Percentiles rank a stretch among this genome's conserved stretches.
Conservation (phyloP, 2,329 filamentous ascomycete genomes). For the Fusarium brevicatenulatum region DNA sequence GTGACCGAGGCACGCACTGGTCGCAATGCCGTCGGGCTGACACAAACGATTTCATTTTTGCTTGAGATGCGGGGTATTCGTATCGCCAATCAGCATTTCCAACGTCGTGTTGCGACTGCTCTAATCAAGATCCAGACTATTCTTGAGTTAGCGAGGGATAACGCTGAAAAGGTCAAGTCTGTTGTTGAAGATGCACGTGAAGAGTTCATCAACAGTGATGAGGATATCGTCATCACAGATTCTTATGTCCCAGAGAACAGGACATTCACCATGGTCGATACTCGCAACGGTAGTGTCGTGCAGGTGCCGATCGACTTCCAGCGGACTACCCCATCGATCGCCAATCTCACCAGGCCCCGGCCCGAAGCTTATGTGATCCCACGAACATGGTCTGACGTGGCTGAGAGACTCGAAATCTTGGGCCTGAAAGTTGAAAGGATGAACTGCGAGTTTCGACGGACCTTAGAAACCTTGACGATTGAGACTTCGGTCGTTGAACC, state of each 20-base stretch:
- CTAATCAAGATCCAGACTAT: constrained; percentile 16
- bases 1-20: constrained; percentile 11
- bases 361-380: constrained; percentile 21
- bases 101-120: constrained; percentile 8
- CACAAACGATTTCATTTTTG: constrained; percentile 1
- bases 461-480: background rate
- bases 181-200: constrained; percentile 2
- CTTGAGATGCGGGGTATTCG: constrained; percentile 19
- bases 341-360: constrained; percentile 3
- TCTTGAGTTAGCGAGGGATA: constrained; percentile 3
- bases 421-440: constrained; percentile 8
- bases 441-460: background rate
- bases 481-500: background rate
- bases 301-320: constrained; percentile 13
- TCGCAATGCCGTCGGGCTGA: background rate
- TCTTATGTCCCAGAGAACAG: background rate
- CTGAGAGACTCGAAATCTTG: background rate
- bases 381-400: background rate
- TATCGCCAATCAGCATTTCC: constrained; percentile 13
- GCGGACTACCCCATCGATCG: constrained; percentile 1
- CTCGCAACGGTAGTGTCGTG: background rate
- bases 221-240: constrained; percentile 7
- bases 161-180: background rate
- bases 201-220: constrained; percentile 10
- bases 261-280: constrained; percentile 12